Conservation (phyloP, 139 green algal species). For the Ettlia oleoabundans region DNA sequence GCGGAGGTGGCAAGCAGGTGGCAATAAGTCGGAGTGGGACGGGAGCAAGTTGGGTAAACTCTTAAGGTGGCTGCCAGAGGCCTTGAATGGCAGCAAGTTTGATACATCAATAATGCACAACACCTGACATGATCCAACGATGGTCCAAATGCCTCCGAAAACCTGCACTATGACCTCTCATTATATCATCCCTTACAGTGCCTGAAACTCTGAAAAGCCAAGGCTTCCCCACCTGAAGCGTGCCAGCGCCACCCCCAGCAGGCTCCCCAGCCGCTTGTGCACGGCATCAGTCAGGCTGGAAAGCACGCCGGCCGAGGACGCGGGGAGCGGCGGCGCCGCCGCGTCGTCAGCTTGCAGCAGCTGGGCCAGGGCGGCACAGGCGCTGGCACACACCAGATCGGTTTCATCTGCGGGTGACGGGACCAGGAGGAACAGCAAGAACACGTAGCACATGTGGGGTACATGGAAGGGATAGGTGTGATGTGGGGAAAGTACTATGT, state of each 20-base stretch:
- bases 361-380: slow-evolving; percentile 26
- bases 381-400: slow-evolving; percentile 30
- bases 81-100: no score
- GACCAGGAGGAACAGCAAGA: no score
- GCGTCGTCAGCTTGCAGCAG: slow-evolving; percentile 6
- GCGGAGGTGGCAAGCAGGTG: not conserved
- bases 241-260: slow-evolving; percentile 35
- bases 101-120: no score
- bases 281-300: slow-evolving; percentile 21
- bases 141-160: no score
- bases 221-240: slow-evolving; percentile 38
- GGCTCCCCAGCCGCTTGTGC: slow-evolving; percentile 20
- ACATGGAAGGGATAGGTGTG: not conserved
- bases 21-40: not conserved
- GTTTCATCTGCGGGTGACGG: slow-evolving; percentile 21
- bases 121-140: no score
- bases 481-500: no score
- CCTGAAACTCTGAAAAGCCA: no score
- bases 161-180: no score
- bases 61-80: no score
- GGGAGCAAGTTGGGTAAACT: not conserved
- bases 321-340: not conserved
- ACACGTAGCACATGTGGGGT: not conserved
- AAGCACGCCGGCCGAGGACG: not conserved
- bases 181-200: no score